Evolutionary conservation across 148 eudicot genomes (phyloP).

Genomic region (Rhododendron vialii): DNA sequence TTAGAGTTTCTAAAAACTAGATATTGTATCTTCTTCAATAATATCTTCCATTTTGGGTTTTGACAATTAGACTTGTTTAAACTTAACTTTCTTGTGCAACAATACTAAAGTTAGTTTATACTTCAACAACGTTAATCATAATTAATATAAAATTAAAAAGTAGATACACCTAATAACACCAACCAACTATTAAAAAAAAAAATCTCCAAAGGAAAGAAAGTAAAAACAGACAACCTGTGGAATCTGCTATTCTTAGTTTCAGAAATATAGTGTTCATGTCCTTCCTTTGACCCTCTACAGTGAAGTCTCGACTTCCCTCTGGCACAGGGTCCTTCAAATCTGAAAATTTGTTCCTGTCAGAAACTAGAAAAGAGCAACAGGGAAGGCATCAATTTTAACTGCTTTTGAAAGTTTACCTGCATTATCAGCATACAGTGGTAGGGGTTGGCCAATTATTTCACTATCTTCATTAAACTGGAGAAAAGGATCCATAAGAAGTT

Average conservation of each 20-base stretch:
- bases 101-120: no score
- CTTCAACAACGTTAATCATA: no score
- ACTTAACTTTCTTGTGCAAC: no score
- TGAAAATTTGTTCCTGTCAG: constrained; percentile 18
- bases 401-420: constrained; percentile 36
- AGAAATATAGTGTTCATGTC: constrained; percentile 73
- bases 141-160: no score
- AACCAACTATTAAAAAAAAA: no score
- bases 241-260: constrained; percentile 74
- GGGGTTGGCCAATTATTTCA: constrained; percentile 36
- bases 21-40: no score
- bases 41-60: no score
- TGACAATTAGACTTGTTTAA: no score
- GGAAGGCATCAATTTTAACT: constrained; percentile 3
- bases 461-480: constrained; percentile 45
- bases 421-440: constrained; percentile 18
- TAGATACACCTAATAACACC: no score
- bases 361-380: constrained; percentile 4
- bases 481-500: constrained; percentile 71
- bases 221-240: constrained; percentile 48
- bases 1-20: no score
- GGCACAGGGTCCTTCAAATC: constrained; percentile 32
- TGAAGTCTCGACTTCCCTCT: constrained; percentile 59
- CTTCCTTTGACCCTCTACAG: constrained; percentile 82
- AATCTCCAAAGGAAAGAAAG: background rate